phyloP scores from a whole-genome alignment of 2,329 filamentous ascomycete species.

The Neoarthrinium moseri region DNA sequence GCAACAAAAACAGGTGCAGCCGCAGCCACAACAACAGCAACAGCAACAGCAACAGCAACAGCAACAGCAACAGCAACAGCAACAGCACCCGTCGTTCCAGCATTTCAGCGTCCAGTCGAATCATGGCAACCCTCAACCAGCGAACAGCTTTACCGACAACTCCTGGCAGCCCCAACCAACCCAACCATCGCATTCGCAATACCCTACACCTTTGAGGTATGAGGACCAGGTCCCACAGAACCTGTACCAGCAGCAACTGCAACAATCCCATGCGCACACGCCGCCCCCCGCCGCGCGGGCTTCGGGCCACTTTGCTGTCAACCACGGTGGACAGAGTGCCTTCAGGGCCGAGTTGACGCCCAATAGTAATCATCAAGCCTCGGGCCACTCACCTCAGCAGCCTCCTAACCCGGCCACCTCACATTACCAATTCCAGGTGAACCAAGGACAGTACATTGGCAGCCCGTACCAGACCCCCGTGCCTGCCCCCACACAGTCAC shows the following conservation, averaged over 20 bases:
- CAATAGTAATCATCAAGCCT: background rate
- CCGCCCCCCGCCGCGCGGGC: constrained; percentile 1
- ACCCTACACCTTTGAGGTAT: background rate
- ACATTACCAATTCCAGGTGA: constrained; percentile 1
- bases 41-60: constrained; percentile 21
- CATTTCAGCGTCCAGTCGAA: background rate
- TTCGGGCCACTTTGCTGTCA: background rate
- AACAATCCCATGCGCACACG: constrained; percentile 13
- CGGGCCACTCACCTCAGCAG: background rate
- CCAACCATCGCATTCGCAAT: background rate
- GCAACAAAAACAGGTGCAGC: constrained; percentile 20
- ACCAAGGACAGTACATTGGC: background rate
- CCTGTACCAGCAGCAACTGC: constrained; percentile 9
- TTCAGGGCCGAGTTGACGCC: background rate
- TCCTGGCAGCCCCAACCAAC: background rate
- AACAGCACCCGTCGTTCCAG: constrained; percentile 6
- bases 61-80: constrained; percentile 12
- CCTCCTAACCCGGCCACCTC: background rate
- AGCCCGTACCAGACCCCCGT: background rate
- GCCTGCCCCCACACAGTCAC: background rate
- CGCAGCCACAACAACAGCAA: constrained; percentile 10
- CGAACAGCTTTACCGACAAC: background rate
- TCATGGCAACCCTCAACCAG: background rate
- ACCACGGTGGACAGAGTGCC: background rate
- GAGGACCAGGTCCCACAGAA: background rate